Base-by-base conservation (phyloP, 2,329 filamentous ascomycete genomes). In the Colletotrichum sp. region DNA sequence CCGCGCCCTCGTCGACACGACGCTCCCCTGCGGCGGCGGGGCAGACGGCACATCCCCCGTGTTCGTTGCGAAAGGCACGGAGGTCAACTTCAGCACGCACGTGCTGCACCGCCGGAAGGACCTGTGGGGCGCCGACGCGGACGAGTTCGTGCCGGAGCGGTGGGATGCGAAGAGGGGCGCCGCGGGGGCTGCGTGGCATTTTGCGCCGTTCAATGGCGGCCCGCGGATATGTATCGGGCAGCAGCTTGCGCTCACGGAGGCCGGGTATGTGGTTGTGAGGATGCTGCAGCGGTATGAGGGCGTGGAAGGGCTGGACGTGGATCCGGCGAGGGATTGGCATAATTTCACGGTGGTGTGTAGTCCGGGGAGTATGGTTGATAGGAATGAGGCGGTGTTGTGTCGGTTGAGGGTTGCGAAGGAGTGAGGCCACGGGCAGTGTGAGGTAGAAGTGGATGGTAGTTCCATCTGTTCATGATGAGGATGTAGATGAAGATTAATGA, bases 11-110 rank as follows among this genome's bases (percentile, higher is more conserved):
- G 74, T 72, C 21, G 78, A 83, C 39, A 85, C 84, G 2, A 80
- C 81, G 1, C 78, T 87, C 1, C 85, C 85, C 1, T 55, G 68
- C 2, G 85, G 85, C 24, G 84, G 85, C n/a, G 85, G 85, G 0
- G 74, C 79, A 0, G 82, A 84, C 72, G 82, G 84, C 5, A 78
- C 73, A 9, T 77, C 78, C 0, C 83, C 84, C 0, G 77, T 86
- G 2, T 79, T 83, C 16, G 78, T 86, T 3, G 32, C 32, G 6
- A 6, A 6, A 6, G 84, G 84, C 0, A 78, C 79, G 13, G 57
- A 77, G 16, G 79, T 86, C 2, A 73, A 79, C 8, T 85, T 81
- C 66, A 80, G 75, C 21, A 74, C 81, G 12, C 83, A 84, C 75
- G 78, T 79, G 1, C 79, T 84, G 64, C 82, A 85, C 48, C 78